Evolutionary conservation across 164 flowering plant species (phyloP), one percentile per base, ranked within the genome.

Genomic region (Nymphaea thermarum): DNA sequence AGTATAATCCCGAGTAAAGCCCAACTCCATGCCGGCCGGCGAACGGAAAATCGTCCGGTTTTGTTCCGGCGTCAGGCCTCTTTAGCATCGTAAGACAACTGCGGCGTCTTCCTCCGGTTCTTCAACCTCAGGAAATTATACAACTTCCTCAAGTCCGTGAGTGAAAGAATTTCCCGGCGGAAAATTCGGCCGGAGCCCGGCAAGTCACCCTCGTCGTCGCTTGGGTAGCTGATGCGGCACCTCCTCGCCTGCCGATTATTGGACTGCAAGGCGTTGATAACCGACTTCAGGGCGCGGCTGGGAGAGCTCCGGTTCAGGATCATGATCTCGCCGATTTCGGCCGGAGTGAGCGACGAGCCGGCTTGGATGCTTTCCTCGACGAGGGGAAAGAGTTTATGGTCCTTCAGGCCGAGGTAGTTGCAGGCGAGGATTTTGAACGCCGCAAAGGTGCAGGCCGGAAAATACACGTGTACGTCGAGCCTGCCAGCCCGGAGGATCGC

Each of bases 281-380:
- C 87, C 6, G 90, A 70, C 66, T 86, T 92, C 67, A 92, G 17
- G 3, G 98, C 98, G 65, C 98, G 82, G 45, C 78, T 88, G 12
- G 98, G 90, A 1, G 96, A 89, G 65, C 68, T 71, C 68, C 93
- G 81, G 70, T 90, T 88, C 43, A 86, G 82, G 0, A 87, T 84
- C 93, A 92, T 83, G 55, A 92, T 78, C 75, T 88, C 96, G 0
- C 96, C 86, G 67, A 92, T 83, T 75, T 92, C 91, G 3, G 95
- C 96, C 43, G 85, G 94, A n/a, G 86, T 84, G 63, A 90, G 43
- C 16, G 81, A 79, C 62, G 81, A 80, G 1, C 89, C 90, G 66
- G 62, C 70, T 42, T 84, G 89, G 63, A 92, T 83, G 6, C 81
- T 77, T 76, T 89, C 95, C 64, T 92, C 91, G 10, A 92, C 89